Base-by-base conservation (phyloP, 768 basidiomycete species). In the Rhizopogon vulgaris region DNA sequence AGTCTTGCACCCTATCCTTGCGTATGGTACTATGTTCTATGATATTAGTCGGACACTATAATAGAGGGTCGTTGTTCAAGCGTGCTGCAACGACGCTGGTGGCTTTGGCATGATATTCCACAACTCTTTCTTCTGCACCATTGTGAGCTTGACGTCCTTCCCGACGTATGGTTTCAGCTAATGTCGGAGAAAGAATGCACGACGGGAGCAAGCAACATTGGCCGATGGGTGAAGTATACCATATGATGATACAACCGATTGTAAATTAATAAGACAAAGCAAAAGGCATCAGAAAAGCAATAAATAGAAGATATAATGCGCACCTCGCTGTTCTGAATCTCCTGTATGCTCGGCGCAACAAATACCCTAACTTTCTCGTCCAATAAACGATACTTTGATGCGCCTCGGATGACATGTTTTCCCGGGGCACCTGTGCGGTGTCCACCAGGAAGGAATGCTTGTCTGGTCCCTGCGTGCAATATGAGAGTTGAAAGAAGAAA, bases 381-480 rank as follows among this genome's bases (percentile, higher is more conserved):
- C 51, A 90, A 59, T 14, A 96, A 73, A 50, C 85, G 75, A 68
- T 93, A 94, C 65, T 92, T 90, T 38, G 85, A 76, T 61, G 84
- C 83, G 38, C 90, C 89, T 38, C 78, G 67, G 17, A 90, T 71
- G 46, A 91, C 83, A 68, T 92, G 89, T 65, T 85, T 82, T 66
- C 93, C 90, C 17, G 91, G 91, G 24, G 92, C 88, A 54, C 91
- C 92, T 1, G 91, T 94, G 41, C 92, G 82, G 63, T 80, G 84
- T 22, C 89, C 88, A 56, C 90, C 90, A 7, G 90, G 90, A 27
- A 93, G 81, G 52, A 73, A 77, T 0, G 93, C 86, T 65, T 92
- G 91, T 37, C 93, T 73, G 18, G 85, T 94, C 36, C 92, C 91
- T 93, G 58, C 10, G 8, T 30, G 32, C 40, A n/a, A 17, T 12